Evolutionary conservation across 2,329 filamentous ascomycete species (phyloP).

Genomic region (Beauveria varroae): DNA sequence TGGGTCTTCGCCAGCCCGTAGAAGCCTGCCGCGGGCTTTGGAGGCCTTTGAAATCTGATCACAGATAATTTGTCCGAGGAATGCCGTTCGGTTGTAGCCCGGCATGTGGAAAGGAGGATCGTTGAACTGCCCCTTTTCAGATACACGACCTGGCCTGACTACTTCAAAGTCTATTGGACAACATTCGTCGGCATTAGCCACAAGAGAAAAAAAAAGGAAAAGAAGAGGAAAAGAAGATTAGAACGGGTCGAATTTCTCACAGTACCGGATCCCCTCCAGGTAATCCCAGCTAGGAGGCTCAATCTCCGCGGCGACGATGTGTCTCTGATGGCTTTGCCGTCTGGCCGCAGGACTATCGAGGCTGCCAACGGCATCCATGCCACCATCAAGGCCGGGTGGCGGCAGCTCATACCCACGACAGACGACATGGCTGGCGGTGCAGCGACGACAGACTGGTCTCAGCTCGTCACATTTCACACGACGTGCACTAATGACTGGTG

Average conservation of each 20-base stretch:
- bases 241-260: neutral
- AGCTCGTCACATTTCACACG: neutral
- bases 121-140: neutral
- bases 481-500: neutral
- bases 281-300: conserved; percentile 1
- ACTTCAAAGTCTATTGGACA: neutral
- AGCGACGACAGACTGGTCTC: neutral
- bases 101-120: neutral
- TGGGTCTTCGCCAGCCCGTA: neutral
- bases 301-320: neutral
- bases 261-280: neutral
- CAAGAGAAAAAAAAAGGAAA: too few species aligned
- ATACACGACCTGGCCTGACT: neutral
- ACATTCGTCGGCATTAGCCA: neutral
- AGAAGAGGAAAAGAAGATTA: too few species aligned
- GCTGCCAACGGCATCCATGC: neutral
- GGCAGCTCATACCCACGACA: conserved; percentile 2
- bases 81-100: neutral
- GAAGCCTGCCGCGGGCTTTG: neutral
- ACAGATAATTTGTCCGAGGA: neutral
- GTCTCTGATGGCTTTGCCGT: neutral
- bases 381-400: neutral
- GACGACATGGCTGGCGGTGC: neutral
- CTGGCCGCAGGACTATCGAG: neutral
- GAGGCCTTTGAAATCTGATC: conserved; percentile 2